A percentile compares a stretch with the other conserved stretches of the same genome.
Evolutionary conservation across 1,284 basidiomycete genomes (phyloP).

Genomic region (Moniliophthora roreri): DNA sequence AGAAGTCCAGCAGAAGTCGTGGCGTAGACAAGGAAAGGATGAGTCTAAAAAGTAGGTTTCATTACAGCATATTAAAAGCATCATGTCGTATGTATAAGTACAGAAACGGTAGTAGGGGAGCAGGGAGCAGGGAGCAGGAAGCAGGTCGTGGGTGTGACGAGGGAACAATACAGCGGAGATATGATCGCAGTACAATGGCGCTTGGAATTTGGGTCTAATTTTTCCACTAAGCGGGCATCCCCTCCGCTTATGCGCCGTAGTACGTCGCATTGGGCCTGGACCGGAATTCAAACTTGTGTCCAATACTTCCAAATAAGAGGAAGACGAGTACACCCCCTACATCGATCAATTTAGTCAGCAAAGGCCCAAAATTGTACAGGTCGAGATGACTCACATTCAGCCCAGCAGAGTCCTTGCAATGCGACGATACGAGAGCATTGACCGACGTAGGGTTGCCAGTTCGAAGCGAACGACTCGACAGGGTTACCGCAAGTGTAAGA

Average conservation of each 20-base stretch:
- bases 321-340: constrained; percentile 25
- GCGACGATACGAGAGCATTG: constrained; percentile 26
- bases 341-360: neutral
- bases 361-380: neutral
- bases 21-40: too few species aligned
- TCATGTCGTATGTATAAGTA: too few species aligned
- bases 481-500: constrained; percentile 20
- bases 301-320: constrained; percentile 24
- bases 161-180: too few species aligned
- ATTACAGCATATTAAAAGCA: too few species aligned
- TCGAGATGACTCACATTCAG: constrained; percentile 21
- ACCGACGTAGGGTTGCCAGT: constrained; percentile 24
- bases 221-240: too few species aligned
- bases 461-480: constrained; percentile 17
- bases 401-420: constrained; percentile 29
- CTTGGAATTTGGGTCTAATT: too few species aligned
- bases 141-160: too few species aligned
- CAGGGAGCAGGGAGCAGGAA: too few species aligned
- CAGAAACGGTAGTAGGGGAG: too few species aligned
- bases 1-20: too few species aligned
- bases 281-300: constrained; percentile 23
- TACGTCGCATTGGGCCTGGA: constrained; percentile 16
- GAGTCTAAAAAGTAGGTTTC: too few species aligned
- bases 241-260: constrained; percentile 1
- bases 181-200: too few species aligned